Evolutionary conservation across 176 grass and related monocot species (phyloP), one percentile per base, ranked within the genome.

Genomic region (Neostapfia colusana): DNA sequence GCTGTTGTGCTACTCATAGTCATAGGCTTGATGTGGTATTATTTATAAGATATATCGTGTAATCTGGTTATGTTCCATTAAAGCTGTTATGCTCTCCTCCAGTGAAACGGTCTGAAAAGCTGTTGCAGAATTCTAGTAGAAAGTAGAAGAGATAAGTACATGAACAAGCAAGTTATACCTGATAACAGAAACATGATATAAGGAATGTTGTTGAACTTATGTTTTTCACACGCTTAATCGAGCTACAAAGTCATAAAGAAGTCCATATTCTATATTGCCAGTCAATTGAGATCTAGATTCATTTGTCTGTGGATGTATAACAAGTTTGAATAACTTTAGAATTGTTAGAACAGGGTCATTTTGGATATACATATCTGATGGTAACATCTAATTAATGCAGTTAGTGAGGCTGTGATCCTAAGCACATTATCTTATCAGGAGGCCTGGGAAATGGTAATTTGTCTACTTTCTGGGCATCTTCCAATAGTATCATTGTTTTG

Each of bases 401-500:
- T 93, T 81, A 86, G 91, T 54, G 91, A 93, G 73, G 91, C 91
- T 73, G 91, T 93, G 58, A 93, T 93, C 44, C 59, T 93, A 46
- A 87, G 82, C 49, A 90, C 82, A 25, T 85, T 93, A 54, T 93
- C 91, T 8, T 93, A 93, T 73, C 91, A 93, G 65, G 91, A 93
- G 81, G 91, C 91, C 15, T 93, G 91, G 91, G 91, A 93, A 88
- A 93, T 93, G 91, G 91, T 93, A 76, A 81, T 80, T 77, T 82
- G 72, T 70, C 0, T 81, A 76, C 26, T 69, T 42, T 73, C 61
- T 66, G 25, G 17, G 17, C 17, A 46, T 66, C 41, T 75, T 75
- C 9, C 12, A 56, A 24, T 74, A 37, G 6, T 68, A 58, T 65
- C 26, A 40, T 40, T 21, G 5, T 55, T 65, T 28, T 25, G 14